Conservation (phyloP, 2,329 filamentous ascomycete genomes). For the Aspergillus neotritici region DNA sequence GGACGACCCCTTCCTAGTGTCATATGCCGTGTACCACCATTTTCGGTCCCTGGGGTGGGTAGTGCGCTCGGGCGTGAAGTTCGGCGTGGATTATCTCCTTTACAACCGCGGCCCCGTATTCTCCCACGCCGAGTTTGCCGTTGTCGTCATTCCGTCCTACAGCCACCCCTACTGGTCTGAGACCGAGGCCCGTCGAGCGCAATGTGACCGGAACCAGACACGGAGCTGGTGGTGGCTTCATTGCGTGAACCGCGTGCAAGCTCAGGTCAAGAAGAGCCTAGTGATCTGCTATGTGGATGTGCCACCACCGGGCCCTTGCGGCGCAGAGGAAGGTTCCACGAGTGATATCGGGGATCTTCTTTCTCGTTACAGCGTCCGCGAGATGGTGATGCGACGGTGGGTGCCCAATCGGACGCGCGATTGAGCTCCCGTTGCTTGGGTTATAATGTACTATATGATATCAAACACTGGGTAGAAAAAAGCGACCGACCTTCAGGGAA, state of each 20-base stretch:
- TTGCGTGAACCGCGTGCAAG: conserved; percentile 80
- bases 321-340: conserved; percentile 31
- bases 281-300: conserved; percentile 89
- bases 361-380: conserved; percentile 67
- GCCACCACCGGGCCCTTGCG: conserved; percentile 56
- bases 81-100: conserved; percentile 88
- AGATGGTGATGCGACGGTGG: conserved; percentile 79
- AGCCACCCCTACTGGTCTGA: conserved; percentile 64
- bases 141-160: conserved; percentile 80
- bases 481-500: no score
- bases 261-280: conserved; percentile 83
- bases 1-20: conserved; percentile 78
- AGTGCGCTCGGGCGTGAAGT: conserved; percentile 85
- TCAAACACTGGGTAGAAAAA: no score
- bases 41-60: conserved; percentile 96
- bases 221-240: conserved; percentile 59
- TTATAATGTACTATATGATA: background rate
- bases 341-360: conserved; percentile 60
- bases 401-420: conserved; percentile 71
- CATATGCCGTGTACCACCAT: conserved; percentile 90
- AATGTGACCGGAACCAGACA: conserved; percentile 44
- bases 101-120: conserved; percentile 93
- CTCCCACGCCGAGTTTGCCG: conserved; percentile 86
- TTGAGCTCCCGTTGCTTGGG: conserved; percentile 26
- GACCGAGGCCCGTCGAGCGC: conserved; percentile 43